These are phyloP conservation scores for Barnettozyma sucrosica DNA, from an alignment of 805 yeast genomes.

Conservation along the genomic window DNA sequence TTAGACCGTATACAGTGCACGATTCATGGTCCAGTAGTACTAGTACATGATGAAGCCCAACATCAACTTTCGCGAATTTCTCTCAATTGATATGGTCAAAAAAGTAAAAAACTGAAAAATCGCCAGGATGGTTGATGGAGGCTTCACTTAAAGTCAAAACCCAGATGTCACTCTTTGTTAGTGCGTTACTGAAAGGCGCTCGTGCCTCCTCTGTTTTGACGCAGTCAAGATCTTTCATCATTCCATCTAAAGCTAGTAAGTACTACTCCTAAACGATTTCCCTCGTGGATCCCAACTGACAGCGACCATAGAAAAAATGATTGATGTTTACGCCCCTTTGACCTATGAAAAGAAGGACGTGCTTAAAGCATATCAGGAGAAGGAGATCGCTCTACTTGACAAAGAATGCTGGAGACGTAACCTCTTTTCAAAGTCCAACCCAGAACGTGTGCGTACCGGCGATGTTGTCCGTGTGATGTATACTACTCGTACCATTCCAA, in stretches of 20 bases:
- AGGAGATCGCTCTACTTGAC: constrained; percentile 46
- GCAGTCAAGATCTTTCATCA: constrained; percentile 11
- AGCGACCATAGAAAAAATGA: constrained; percentile 7
- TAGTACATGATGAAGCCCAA: neutral
- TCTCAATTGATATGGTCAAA: too few species aligned
- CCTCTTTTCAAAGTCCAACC: constrained; percentile 41
- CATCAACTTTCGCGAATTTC: neutral
- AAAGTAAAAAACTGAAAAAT: neutral
- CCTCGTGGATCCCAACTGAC: neutral
- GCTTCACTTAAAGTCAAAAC: neutral
- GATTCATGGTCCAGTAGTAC: too few species aligned
- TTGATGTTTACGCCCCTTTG: constrained; percentile 22
- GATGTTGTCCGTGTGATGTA: constrained; percentile 76
- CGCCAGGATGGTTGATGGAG: neutral
- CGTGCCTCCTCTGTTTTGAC: constrained; percentile 1
- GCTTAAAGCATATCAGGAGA: constrained; percentile 33
- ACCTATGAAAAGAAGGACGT: constrained; percentile 10
- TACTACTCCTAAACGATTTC: neutral
- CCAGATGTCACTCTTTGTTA: neutral
- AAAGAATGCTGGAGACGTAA: constrained; percentile 63
- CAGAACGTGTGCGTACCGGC: constrained; percentile 60
- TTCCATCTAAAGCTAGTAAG: constrained; percentile 15
- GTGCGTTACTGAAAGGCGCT: neutral
- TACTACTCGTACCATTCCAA: constrained; percentile 47
- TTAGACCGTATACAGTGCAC: neutral